Evolutionary conservation across 495 filamentous ascomycete genomes (phyloP), one percentile per base, ranked within the genome.

Genomic region (Chaetomidium leptoderma): DNA sequence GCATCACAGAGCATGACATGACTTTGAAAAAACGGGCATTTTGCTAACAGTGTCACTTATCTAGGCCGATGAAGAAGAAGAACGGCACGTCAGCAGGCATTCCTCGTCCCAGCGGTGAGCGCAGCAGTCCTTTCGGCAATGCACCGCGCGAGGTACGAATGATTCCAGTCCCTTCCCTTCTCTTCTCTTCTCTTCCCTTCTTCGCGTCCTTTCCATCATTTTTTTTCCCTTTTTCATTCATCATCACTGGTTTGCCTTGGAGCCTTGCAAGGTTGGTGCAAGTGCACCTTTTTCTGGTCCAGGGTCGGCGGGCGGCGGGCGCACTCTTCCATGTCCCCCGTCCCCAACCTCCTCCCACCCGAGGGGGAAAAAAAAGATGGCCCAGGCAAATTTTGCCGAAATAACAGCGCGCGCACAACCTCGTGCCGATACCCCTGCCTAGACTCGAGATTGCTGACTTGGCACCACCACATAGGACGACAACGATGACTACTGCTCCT

Each of bases 401-500:
- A 72, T 68, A 61, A 72, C 66, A 61, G 66, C 40, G 60, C 69
- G 65, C 69, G 68, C 62, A 61, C 43, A 47, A 19, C 44, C 8
- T n/a, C n/a, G n/a, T 23, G 45, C 42, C 26, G 50, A 40, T 29
- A 30, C 53, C 44, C 17, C 32, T 44, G 33, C 30, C 37, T 27
- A 35, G 36, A 24, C 51, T 52, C 33, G 26, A 45, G 32, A 40
- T 63, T 57, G 59, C 65, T 67, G 51, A 67, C 65, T 53, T 57
- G 62, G 53, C 62, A 19, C 40, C 19, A 46, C 46, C 37, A 16
- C 55, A 42, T 29, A 84, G 74, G 82, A 87, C 63, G 88, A 95
- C 47, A 96, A 96, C 67, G 88, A 90, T 61, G 93, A 98, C 63
- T 83, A 86, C 63, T 98, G 93, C 73, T 80, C 82, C 47, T 79